Conservation (phyloP, 768 basidiomycete genomes). For the Naganishia vaughanmartiniae region DNA sequence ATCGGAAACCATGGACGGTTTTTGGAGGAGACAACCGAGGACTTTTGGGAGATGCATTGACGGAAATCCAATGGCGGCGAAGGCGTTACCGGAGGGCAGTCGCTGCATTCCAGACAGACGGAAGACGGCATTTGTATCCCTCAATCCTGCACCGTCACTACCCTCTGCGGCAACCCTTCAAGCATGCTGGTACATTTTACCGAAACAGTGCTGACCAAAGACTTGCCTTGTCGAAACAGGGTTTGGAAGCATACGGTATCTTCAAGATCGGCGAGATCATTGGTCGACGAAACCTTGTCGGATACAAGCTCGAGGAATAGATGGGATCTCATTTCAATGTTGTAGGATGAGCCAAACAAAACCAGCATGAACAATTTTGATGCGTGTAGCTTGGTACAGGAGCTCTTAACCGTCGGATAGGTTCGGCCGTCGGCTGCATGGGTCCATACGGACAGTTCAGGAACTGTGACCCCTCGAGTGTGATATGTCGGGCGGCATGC, state of each 20-base stretch:
- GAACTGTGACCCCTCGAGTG: no score
- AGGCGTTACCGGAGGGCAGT: no score
- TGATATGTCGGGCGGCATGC: no score
- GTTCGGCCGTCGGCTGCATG: not conserved
- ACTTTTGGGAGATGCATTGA: not conserved
- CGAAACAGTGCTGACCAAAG: slow-evolving; percentile 7
- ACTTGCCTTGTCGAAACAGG: slow-evolving; percentile 34
- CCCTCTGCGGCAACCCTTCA: not conserved
- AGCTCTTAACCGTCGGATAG: not conserved
- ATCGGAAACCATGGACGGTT: no score
- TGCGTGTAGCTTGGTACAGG: not conserved
- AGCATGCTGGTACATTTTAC: not conserved
- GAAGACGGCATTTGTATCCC: no score
- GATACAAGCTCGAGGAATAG: slow-evolving; percentile 51
- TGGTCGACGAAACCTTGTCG: slow-evolving; percentile 50
- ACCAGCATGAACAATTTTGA: slow-evolving; percentile 6
- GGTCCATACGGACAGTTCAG: not conserved
- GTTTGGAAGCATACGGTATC: slow-evolving; percentile 52
- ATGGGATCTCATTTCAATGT: not conserved
- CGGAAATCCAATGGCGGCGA: not conserved
- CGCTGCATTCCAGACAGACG: not conserved
- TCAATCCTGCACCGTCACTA: not conserved
- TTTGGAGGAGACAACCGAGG: no score
- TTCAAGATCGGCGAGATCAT: slow-evolving; percentile 53
- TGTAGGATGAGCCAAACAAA: slow-evolving; percentile 6